These are phyloP conservation scores for Carex arenaria DNA, from an alignment of 202 grass and related monocot genomes.

Conservation along the genomic window DNA sequence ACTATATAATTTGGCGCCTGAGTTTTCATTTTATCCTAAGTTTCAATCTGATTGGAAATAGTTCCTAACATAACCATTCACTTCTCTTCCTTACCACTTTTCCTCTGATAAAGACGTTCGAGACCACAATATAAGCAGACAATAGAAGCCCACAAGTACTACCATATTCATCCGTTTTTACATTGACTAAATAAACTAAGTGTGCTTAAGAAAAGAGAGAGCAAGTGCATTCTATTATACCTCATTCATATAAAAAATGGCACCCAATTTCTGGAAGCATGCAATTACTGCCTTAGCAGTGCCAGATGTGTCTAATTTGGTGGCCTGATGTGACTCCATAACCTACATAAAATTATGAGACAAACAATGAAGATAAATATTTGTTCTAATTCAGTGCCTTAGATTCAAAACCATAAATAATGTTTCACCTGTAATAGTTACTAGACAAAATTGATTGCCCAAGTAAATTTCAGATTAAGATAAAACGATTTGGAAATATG, in stretches of 20 bases:
- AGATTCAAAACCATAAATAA: constrained; percentile 7
- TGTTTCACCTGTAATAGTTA: not conserved
- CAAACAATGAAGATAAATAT: constrained; percentile 8
- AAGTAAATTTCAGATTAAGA: not conserved
- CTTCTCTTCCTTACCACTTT: not conserved
- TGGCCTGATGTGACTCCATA: constrained; percentile 87
- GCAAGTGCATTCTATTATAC: constrained; percentile 25
- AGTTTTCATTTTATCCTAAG: not conserved
- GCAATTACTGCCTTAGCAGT: constrained; percentile 82
- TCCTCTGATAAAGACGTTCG: not conserved
- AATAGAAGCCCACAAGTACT: not conserved
- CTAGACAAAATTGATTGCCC: not conserved
- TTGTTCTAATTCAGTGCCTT: not conserved
- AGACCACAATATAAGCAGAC: not conserved
- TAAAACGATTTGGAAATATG: not conserved
- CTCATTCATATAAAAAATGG: constrained; percentile 55
- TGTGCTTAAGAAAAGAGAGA: constrained; percentile 1
- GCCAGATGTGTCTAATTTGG: constrained; percentile 71
- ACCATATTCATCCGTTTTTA: not conserved
- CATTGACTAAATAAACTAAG: not conserved
- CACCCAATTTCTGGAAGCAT: constrained; percentile 73
- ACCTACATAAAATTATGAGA: constrained; percentile 48
- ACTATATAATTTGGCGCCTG: not conserved
- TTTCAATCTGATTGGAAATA: no score
- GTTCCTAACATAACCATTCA: not conserved